These are phyloP conservation scores for Hygrophoropsis aurantiaca DNA, from an alignment of 768 basidiomycete species.

Conservation along the genomic window DNA sequence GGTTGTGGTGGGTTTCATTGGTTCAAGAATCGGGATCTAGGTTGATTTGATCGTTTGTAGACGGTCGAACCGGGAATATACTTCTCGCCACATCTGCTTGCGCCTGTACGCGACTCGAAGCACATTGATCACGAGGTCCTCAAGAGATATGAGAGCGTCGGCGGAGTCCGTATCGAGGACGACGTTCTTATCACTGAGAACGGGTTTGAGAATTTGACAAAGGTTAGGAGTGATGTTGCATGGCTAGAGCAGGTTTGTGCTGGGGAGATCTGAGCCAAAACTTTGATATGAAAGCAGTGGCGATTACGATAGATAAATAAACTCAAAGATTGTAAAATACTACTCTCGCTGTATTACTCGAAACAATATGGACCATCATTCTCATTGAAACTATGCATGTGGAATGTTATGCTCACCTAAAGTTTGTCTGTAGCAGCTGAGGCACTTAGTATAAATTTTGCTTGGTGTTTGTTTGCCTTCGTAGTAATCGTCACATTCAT, in stretches of 20 bases:
- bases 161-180: slow-evolving; percentile 94
- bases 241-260: slow-evolving; percentile 86
- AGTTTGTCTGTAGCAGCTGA: too few species aligned
- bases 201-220: slow-evolving; percentile 84
- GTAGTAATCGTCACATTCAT: too few species aligned
- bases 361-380: too few species aligned
- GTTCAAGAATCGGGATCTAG: background rate
- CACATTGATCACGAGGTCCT: slow-evolving; percentile 72
- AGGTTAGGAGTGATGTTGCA: slow-evolving; percentile 75
- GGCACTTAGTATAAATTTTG: too few species aligned
- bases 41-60: slow-evolving; percentile 33
- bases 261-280: slow-evolving; percentile 49
- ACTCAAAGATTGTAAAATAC: too few species aligned
- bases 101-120: slow-evolving; percentile 57
- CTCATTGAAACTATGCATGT: too few species aligned
- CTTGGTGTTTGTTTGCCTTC: too few species aligned
- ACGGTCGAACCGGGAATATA: slow-evolving; percentile 92
- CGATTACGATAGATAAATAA: too few species aligned
- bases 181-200: slow-evolving; percentile 74
- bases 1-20: slow-evolving; percentile 70
- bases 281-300: too few species aligned
- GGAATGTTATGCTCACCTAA: too few species aligned
- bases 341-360: too few species aligned
- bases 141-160: slow-evolving; percentile 73
- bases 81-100: slow-evolving; percentile 79